phyloP scores from a whole-genome alignment of 306 rosid genomes.

The Leucaena leucocephala region DNA sequence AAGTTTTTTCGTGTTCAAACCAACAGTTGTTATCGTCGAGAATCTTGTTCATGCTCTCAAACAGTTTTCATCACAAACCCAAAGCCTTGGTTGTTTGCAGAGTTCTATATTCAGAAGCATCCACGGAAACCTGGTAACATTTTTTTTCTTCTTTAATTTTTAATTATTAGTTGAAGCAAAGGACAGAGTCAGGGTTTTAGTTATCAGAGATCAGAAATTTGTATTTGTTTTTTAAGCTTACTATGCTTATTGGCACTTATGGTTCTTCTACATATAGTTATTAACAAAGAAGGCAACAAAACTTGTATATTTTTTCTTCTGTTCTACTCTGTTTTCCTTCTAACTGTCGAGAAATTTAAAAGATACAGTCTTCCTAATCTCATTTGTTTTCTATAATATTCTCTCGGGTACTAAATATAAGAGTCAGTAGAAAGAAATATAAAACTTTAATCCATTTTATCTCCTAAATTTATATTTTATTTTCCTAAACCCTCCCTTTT shows the following conservation, averaged over 20 bases:
- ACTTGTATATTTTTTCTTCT: no score
- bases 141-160: not conserved
- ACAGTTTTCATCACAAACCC: conserved; percentile 59
- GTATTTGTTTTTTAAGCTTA: conserved; percentile 4
- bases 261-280: not conserved
- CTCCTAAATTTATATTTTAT: no score
- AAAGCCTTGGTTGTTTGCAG: conserved; percentile 76
- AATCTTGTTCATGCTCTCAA: conserved; percentile 65
- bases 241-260: not conserved
- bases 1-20: conserved; percentile 72
- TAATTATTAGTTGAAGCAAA: not conserved
- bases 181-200: not conserved
- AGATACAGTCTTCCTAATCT: no score
- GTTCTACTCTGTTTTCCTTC: no score
- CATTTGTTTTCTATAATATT: no score
- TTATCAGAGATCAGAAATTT: not conserved
- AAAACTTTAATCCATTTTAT: no score
- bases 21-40: conserved; percentile 65
- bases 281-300: no score
- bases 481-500: no score
- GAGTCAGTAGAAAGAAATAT: no score
- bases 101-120: conserved; percentile 79
- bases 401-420: no score
- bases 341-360: no score
- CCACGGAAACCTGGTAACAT: conserved; percentile 77